phyloP scores from a whole-genome alignment of 2,329 filamentous ascomycete species.

The Hirsutella rhossiliensis region DNA sequence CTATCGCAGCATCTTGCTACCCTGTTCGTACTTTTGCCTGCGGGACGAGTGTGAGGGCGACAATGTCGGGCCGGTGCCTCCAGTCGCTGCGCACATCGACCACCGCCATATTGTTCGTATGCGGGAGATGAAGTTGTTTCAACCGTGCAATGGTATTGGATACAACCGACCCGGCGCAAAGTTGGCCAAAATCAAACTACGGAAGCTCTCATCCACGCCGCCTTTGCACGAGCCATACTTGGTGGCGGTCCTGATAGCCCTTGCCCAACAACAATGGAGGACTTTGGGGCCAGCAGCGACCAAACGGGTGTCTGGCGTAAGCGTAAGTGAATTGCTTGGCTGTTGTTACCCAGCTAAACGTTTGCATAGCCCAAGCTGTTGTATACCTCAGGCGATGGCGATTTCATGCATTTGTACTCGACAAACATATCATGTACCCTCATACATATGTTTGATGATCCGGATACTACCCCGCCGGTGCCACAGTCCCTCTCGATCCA shows the following conservation, averaged over 20 bases:
- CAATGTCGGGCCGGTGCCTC: background rate
- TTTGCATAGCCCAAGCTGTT: background rate
- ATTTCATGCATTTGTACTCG: background rate
- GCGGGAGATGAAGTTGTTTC: background rate
- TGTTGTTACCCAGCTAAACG: background rate
- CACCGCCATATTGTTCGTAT: background rate
- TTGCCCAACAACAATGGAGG: background rate
- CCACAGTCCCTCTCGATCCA: background rate
- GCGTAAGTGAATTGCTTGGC: background rate
- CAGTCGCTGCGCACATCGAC: background rate
- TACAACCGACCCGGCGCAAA: background rate
- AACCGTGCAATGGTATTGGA: background rate
- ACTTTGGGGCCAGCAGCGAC: background rate
- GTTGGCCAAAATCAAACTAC: background rate
- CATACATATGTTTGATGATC: background rate
- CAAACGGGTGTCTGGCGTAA: background rate
- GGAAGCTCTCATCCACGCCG: background rate
- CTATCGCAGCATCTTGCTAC: background rate
- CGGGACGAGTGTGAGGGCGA: background rate
- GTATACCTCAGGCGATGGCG: background rate
- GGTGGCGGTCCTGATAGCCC: background rate
- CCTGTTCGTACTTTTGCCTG: background rate
- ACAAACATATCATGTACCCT: background rate
- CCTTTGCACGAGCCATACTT: background rate
- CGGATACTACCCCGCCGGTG: background rate